These are phyloP conservation scores for Terfezia claveryi DNA, from an alignment of 495 filamentous ascomycete genomes.

Conservation along the genomic window DNA sequence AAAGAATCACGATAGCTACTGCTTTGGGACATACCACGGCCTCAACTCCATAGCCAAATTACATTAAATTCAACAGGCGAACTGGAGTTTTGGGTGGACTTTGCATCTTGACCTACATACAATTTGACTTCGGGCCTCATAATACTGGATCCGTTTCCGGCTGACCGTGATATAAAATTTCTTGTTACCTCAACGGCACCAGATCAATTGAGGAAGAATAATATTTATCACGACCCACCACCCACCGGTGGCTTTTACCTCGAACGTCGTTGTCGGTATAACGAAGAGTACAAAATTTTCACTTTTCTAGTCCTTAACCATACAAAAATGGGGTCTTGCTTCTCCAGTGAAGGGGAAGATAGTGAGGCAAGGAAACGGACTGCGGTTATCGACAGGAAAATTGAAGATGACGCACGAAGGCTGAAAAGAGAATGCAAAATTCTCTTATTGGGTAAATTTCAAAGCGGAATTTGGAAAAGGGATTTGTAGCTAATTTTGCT, in stretches of 20 bases:
- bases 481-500: slow-evolving; percentile 5
- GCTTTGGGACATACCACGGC: too few relatives aligned
- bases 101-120: too few relatives aligned
- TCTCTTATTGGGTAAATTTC: slow-evolving; percentile 57
- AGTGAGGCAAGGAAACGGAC: slow-evolving; percentile 83
- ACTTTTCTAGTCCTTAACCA: slow-evolving; percentile 11
- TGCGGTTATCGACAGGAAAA: slow-evolving; percentile 71
- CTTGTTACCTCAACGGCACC: slow-evolving; percentile 6
- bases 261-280: slow-evolving; percentile 8
- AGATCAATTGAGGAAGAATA: slow-evolving; percentile 11
- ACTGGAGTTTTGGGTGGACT: too few relatives aligned
- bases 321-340: slow-evolving; percentile 75
- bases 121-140: too few relatives aligned
- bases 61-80: too few relatives aligned
- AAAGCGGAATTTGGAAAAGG: neutral
- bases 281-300: neutral
- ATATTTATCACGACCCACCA: slow-evolving; percentile 14
- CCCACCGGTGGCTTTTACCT: slow-evolving; percentile 6
- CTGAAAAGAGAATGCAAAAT: slow-evolving; percentile 97
- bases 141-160: slow-evolving; percentile 4
- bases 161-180: slow-evolving; percentile 18
- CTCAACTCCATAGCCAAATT: too few relatives aligned
- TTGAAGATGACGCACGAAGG: slow-evolving; percentile 80
- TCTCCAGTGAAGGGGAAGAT: slow-evolving; percentile 39
- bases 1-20: too few relatives aligned